Conservation (phyloP, 805 yeast species). For the Yarrowia sp. region DNA sequence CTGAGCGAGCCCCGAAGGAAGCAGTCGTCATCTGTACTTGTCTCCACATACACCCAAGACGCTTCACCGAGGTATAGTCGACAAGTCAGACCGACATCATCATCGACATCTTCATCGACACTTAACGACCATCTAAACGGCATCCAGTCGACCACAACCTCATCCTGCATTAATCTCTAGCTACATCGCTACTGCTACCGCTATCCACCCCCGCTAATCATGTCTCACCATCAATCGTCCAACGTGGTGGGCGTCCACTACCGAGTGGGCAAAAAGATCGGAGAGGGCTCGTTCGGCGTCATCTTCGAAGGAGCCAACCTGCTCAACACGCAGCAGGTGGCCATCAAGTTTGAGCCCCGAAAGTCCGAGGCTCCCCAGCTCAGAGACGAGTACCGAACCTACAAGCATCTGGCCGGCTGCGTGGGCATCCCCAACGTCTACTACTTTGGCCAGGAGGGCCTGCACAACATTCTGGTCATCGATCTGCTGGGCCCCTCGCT, state of each 20-base stretch:
- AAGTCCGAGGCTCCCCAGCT: conserved; percentile 97
- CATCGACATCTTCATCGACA: no score
- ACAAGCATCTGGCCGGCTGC: conserved; percentile 81
- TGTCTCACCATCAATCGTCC: conserved; percentile 50
- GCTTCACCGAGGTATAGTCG: background rate
- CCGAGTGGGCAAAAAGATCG: conserved; percentile 95
- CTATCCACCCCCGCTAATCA: conserved; percentile 1
- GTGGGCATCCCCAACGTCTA: conserved; percentile 95
- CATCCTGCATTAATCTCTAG: background rate
- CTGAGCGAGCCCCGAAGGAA: conserved; percentile 29
- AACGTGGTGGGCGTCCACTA: conserved; percentile 93
- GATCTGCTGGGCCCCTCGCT: conserved; percentile 94
- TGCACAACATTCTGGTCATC: conserved; percentile 92
- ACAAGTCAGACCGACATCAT: no score
- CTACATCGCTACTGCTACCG: background rate
- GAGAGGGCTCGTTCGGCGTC: conserved; percentile 98
- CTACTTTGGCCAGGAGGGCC: conserved; percentile 97
- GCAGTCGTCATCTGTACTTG: conserved; percentile 15
- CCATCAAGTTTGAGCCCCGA: conserved; percentile 93
- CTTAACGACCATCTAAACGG: no score
- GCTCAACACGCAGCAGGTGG: conserved; percentile 90
- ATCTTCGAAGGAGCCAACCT: conserved; percentile 94
- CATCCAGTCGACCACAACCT: background rate
- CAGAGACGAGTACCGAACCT: conserved; percentile 95
- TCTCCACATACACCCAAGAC: background rate